Evolutionary conservation across 2,329 filamentous ascomycete genomes (phyloP).

Genomic region (Davidsoniella australis): DNA sequence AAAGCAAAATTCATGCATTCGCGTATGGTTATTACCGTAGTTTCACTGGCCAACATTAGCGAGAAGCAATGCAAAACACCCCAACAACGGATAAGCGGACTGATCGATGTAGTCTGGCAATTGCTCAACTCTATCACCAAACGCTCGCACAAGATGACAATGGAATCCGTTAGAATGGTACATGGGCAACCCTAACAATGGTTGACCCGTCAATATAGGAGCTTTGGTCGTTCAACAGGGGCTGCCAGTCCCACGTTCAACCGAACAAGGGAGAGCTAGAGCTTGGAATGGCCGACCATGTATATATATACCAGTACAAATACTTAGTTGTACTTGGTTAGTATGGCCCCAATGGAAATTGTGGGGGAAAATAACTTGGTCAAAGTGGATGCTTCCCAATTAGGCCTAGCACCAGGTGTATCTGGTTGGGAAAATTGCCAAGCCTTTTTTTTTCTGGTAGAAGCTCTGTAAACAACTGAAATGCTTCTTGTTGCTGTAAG

Average conservation of each 20-base stretch:
- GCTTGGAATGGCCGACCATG: neutral
- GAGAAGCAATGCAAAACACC: no score
- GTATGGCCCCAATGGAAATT: constrained; percentile 10
- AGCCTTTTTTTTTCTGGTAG: neutral
- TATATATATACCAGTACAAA: neutral
- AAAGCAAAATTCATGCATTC: no score
- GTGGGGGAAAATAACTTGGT: neutral
- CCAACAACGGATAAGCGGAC: no score
- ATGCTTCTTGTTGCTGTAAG: no score
- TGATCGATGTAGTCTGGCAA: no score
- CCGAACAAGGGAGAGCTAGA: neutral
- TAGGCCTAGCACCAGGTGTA: constrained; percentile 9
- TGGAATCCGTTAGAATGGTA: no score
- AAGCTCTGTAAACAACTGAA: no score
- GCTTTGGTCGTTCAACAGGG: neutral
- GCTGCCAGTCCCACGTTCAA: neutral
- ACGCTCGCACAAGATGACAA: no score
- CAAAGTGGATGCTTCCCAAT: constrained; percentile 4
- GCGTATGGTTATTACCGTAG: no score
- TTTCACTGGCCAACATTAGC: no score
- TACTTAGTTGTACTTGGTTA: neutral
- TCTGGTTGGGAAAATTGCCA: constrained; percentile 10
- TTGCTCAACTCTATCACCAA: no score
- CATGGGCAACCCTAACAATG: neutral
- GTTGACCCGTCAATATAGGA: neutral